Evolutionary conservation across 2,329 filamentous ascomycete species (phyloP), one percentile per base, ranked within the genome.

Genomic region (Cladophialophora yegresii): DNA sequence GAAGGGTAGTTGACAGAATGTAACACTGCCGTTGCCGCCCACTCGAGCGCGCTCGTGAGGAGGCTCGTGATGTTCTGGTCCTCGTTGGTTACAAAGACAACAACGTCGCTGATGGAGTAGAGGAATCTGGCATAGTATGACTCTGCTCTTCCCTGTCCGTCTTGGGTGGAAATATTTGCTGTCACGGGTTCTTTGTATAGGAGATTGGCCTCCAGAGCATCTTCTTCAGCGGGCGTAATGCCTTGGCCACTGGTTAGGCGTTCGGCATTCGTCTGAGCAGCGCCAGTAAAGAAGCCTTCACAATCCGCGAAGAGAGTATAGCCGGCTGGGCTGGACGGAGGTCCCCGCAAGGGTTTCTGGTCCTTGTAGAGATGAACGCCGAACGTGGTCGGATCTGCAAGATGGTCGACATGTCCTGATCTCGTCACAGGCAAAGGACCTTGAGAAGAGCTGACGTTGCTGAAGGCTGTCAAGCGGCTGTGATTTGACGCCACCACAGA

Each of bases 1-100:
- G 57, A 60, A 53, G 57, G 57, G n/a, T 60, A 51, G n/a, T 60
- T 60, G 28, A 60, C 57, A 2, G 57, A 60, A 40, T 60, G 57
- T 22, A 53, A 16, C 13, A 60, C 47, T 10, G 57, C 57, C 4
- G 57, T 32, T 12, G 57, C 57, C 10, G 57, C 57, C 57, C 57
- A 60, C 36, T 60, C 57, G 20, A 60, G 57, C 12, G 49, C 57
- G 10, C 49, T 60, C 20, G 53, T 45, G 13, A 60, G 57, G 23
- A 60, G 22, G 12, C 33, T 12, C 10, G 47, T 53, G 57, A 60
- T 60, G 47, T 40, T 60, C 30, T 60, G 57, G 20, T 60, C 57
- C 32, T 60, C 57, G 47, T 60, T 60, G 47, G 57, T 60, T 12
- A 60, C 57, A 36, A 60, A 60, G 22, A 60, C 57, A 8, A 60